A percentile compares a stretch with the other conserved stretches of the same genome.
Conservation (phyloP, 371 early-diverging fungal genomes). For the Circinella umbellata region DNA sequence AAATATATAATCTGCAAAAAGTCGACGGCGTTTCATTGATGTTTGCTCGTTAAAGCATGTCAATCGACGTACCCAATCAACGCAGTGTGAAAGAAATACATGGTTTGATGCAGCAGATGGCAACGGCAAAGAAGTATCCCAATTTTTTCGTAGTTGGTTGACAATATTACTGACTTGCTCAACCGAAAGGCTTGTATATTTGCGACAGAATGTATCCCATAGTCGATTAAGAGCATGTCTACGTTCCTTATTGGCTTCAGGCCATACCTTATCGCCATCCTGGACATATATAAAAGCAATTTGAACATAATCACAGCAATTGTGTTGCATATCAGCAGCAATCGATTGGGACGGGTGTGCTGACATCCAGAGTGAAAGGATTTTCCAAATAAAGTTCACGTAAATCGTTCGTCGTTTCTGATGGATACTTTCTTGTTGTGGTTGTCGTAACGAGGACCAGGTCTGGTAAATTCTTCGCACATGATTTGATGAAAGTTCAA, state of each 20-base stretch:
- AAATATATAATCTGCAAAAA: slow-evolving; percentile 11
- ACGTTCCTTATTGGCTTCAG: slow-evolving; percentile 1
- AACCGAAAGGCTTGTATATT: neutral
- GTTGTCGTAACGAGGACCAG: slow-evolving; percentile 11
- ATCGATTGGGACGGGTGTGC: neutral
- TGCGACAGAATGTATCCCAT: neutral
- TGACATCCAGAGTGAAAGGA: neutral
- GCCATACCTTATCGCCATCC: slow-evolving; percentile 14
- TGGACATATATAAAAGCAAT: slow-evolving; percentile 16
- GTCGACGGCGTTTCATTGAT: slow-evolving; percentile 8
- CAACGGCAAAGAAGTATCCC: slow-evolving; percentile 1
- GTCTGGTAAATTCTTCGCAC: slow-evolving; percentile 11
- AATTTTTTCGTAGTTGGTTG: neutral
- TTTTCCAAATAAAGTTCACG: slow-evolving; percentile 15
- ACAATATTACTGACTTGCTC: neutral
- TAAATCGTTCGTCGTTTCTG: slow-evolving; percentile 2
- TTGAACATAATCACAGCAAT: neutral
- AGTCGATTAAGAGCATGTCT: neutral
- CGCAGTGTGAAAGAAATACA: neutral
- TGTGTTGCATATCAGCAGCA: neutral
- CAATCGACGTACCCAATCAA: slow-evolving; percentile 9
- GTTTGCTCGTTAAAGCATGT: slow-evolving; percentile 7
- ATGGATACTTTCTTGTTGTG: slow-evolving; percentile 4
- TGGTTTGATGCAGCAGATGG: neutral
- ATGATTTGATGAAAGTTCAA: slow-evolving; percentile 7